phyloP scores from a whole-genome alignment of 805 yeast species.

The Spathaspora boniae region DNA sequence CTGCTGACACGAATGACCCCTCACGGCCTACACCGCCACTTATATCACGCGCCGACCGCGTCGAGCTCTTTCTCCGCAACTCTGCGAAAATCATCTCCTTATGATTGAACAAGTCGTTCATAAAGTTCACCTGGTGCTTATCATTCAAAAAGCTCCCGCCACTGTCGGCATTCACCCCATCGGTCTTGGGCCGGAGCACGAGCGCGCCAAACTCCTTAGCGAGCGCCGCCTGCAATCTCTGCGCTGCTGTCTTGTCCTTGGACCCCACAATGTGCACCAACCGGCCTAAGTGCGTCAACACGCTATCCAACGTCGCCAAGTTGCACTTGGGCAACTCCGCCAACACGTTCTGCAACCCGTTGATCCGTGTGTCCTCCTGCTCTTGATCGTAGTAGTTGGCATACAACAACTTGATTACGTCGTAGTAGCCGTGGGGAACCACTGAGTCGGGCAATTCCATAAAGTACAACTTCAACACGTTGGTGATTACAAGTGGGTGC shows the following conservation, averaged over 20 bases:
- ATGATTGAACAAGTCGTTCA: constrained; percentile 54
- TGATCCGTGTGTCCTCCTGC: constrained; percentile 42
- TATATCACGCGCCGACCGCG: neutral
- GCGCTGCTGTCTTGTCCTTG: constrained; percentile 31
- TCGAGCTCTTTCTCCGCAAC: constrained; percentile 40
- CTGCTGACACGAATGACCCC: constrained; percentile 3
- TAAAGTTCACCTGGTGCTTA: constrained; percentile 53
- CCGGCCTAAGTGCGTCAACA: constrained; percentile 72
- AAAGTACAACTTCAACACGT: constrained; percentile 67
- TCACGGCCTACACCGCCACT: constrained; percentile 6
- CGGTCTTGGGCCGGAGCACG: constrained; percentile 48
- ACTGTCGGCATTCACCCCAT: constrained; percentile 17
- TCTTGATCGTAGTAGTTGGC: constrained; percentile 42
- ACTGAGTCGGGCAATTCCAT: constrained; percentile 79
- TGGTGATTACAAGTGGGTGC: constrained; percentile 59
- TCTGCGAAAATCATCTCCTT: constrained; percentile 65
- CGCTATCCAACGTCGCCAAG: constrained; percentile 75
- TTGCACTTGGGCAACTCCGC: constrained; percentile 66
- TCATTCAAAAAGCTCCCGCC: constrained; percentile 43
- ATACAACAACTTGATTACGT: constrained; percentile 66
- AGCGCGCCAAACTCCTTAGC: constrained; percentile 66
- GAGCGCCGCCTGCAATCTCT: constrained; percentile 43
- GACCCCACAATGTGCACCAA: constrained; percentile 48
- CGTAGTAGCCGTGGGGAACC: constrained; percentile 62
- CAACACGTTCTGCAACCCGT: constrained; percentile 63